These are phyloP conservation scores for Trametes cingulata DNA, from an alignment of 768 basidiomycete species.

Conservation along the genomic window DNA sequence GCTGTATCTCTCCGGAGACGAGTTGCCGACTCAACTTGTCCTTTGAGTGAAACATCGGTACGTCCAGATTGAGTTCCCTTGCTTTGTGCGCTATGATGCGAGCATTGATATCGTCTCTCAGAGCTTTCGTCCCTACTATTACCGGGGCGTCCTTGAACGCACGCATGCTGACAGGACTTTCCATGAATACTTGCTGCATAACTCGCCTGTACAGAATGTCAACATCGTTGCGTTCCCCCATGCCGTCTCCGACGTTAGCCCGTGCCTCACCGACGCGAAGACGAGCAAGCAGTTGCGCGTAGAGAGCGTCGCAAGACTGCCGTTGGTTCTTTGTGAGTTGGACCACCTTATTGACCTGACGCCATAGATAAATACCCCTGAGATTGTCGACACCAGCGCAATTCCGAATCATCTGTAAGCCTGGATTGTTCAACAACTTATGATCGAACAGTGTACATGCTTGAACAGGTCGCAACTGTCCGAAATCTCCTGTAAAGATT, in stretches of 20 bases:
- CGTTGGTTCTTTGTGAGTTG: neutral
- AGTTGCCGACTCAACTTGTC: neutral
- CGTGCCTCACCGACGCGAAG: neutral
- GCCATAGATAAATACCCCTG: neutral
- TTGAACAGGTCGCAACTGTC: slow-evolving; percentile 29
- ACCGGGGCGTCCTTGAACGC: slow-evolving; percentile 2
- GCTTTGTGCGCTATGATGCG: neutral
- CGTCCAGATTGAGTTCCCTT: neutral
- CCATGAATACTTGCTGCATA: neutral
- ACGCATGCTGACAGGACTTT: neutral
- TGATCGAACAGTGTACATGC: slow-evolving; percentile 23
- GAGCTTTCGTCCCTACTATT: neutral
- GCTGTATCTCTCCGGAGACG: neutral
- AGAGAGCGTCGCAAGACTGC: neutral
- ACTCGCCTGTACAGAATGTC: neutral
- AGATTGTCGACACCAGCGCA: neutral
- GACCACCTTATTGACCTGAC: neutral
- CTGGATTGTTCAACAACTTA: neutral
- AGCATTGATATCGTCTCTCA: neutral
- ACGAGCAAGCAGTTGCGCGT: neutral
- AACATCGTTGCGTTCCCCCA: neutral
- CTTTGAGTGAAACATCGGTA: neutral
- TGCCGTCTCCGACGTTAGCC: neutral
- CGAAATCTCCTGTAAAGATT: slow-evolving; percentile 35
- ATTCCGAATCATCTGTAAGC: neutral